Evolutionary conservation across 192 early-diverging fungal genomes (phyloP), one percentile per base, ranked within the genome.

Genomic region (Coemansia brasiliensis): DNA sequence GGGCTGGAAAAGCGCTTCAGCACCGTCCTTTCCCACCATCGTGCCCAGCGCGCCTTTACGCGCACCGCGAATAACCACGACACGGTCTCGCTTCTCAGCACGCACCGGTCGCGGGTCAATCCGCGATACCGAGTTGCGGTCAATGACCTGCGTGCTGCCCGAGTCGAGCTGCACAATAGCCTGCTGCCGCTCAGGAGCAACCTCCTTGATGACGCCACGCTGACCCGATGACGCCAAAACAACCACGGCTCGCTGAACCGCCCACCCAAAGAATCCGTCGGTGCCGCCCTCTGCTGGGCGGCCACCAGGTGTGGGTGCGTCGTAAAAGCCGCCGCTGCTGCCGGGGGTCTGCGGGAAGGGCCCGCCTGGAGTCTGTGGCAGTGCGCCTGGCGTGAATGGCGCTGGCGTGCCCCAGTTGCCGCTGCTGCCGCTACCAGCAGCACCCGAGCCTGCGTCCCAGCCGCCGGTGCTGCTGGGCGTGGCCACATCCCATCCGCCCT

Each of bases 1-100:
- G n/a, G 84, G 62, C 52, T 84, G 83, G 55, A 92, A 88, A 72
- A 90, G 85, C 45, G 83, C 90, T 52, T 90, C 90, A 50, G 83
- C 69, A 5, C 86, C 85, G 69, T 92, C 90, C 12, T 83, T 82
- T 32, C 87, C 90, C 29, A 88, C 84, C 71, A 92, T 76, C 1
- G 74, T 82, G 4, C 88, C 90, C 15, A 86, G 51, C 16, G 82
- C 64, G 17, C 85, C 86, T 37, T 81, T 80, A 37, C 84, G 63
- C 10, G 81, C 55, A 12, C 86, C 86, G 22, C 81, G 68, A 22
- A 92, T 79, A 7, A 92, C 80, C 53, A 88, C 83, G 22, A 92
- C 86, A 15, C 83, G 83, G 67, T 92, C 88, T 44, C 83, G 86
- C 69, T 89, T 90, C 51, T 76, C 77, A 3, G 89, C 87, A 16